These are phyloP conservation scores for Thalassiosira pacifica DNA, from an alignment of 352 stramenopile genomes.

Conservation along the genomic window DNA sequence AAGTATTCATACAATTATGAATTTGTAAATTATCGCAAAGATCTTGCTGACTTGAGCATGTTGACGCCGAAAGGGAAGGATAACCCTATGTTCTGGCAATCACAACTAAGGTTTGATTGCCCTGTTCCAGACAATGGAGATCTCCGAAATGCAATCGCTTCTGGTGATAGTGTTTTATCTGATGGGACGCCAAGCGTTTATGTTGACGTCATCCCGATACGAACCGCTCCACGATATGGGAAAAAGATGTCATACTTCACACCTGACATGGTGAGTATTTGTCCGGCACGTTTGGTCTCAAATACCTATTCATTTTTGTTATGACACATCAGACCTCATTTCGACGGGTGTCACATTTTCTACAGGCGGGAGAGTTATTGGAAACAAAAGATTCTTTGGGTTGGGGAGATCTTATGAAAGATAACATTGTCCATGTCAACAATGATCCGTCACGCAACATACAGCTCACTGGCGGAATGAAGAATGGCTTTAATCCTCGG, in stretches of 20 bases:
- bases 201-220: constrained; percentile 61
- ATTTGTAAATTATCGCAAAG: constrained; percentile 69
- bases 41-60: constrained; percentile 56
- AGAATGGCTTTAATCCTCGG: constrained; percentile 58
- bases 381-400: constrained; percentile 29
- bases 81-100: constrained; percentile 65
- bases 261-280: constrained; percentile 60
- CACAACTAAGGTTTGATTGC: constrained; percentile 55
- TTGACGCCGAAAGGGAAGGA: constrained; percentile 62
- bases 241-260: constrained; percentile 66
- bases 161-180: constrained; percentile 53
- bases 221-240: constrained; percentile 57
- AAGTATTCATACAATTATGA: constrained; percentile 66
- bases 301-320: too few species aligned
- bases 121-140: constrained; percentile 58
- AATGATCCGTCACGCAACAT: constrained; percentile 14
- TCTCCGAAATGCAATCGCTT: constrained; percentile 51
- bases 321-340: not conserved
- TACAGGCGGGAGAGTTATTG: constrained; percentile 40
- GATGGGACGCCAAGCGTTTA: constrained; percentile 60
- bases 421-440: constrained; percentile 44
- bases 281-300: too few species aligned
- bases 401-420: constrained; percentile 46
- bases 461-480: constrained; percentile 49
- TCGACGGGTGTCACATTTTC: constrained; percentile 1